A percentile compares a stretch with the other conserved stretches of the same genome.
These are phyloP conservation scores for Flaveria ramosissima DNA, from an alignment of 129 eudicot species.

Conservation along the genomic window DNA sequence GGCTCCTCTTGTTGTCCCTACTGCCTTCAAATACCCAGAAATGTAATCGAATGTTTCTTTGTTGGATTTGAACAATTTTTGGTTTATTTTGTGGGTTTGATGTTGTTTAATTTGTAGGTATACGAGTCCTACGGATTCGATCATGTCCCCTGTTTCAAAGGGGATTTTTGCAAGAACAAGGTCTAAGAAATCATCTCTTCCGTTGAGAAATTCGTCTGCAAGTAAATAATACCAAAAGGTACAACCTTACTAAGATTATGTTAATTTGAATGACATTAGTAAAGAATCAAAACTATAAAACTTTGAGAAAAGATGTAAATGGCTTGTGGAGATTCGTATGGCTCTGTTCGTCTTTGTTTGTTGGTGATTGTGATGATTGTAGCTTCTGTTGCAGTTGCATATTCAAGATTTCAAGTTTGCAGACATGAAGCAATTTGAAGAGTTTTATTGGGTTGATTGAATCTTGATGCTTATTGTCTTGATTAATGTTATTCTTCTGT, in stretches of 20 bases:
- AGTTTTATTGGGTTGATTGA: background rate
- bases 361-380: no score
- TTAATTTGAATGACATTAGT: no score
- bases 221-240: conserved; percentile 44
- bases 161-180: conserved; percentile 25
- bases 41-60: conserved; percentile 43
- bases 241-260: background rate
- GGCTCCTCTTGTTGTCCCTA: conserved; percentile 72
- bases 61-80: background rate
- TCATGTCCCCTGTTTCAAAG: conserved; percentile 79
- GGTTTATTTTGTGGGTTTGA: background rate
- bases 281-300: no score
- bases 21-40: conserved; percentile 74
- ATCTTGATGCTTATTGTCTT: conserved; percentile 1
- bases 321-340: no score
- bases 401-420: conserved; percentile 19
- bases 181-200: conserved; percentile 29
- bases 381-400: background rate
- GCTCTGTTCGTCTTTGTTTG: no score
- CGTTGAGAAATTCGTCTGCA: conserved; percentile 45
- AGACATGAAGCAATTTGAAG: conserved; percentile 26
- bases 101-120: conserved; percentile 47
- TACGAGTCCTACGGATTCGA: conserved; percentile 78
- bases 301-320: no score
- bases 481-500: background rate